Base-by-base conservation (phyloP, 352 stramenopile species). In the Globisporangium radiosum region DNA sequence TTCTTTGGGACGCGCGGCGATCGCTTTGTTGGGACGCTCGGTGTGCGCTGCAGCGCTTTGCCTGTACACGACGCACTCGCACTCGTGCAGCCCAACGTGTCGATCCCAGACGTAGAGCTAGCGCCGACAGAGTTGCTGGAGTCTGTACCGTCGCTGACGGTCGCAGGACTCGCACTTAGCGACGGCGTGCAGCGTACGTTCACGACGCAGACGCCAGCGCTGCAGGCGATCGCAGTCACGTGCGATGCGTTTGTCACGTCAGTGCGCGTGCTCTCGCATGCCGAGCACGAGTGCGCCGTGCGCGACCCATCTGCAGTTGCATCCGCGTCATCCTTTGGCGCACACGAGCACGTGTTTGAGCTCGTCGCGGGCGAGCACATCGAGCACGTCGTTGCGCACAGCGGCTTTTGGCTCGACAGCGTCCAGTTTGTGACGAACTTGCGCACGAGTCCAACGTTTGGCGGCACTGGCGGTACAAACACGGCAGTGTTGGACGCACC, bases 1-100 rank as follows among this genome's bases (percentile, higher is more conserved):
- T 88, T 90, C 59, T 85, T 86, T 57, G 80, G 80, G 3, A 64
- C 73, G 4, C 68, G 60, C 51, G 77, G 77, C 17, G 66, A 81
- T 55, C 65, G 63, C 15, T 74, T 73, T 54, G 72, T 90, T 38
- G 77, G 77, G 7, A 80, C 56, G 33, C 62, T 88, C 7, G 80
- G 77, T 36, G 55, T 79, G 8, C 62, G 65, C 11, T 85, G 74
- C 44, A 51, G 63, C 2, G 65, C 5, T 43, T 25, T 25, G 19
- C 19, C 19, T 25, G 19, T 25, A 25, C 19, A 25, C 19, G 19
- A 25, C 19, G 19, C 19, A 25, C 19, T 25, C 19, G 19, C 19
- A 25, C 19, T 25, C 19, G 19, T 25, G 19, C 19, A 25, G 19
- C 19, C 19, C 19, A 25, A 25, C 19, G 19, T 25, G 19, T 25